These are phyloP conservation scores for Gamarada debralockiae DNA, from an alignment of 495 filamentous ascomycete genomes.

Conservation along the genomic window DNA sequence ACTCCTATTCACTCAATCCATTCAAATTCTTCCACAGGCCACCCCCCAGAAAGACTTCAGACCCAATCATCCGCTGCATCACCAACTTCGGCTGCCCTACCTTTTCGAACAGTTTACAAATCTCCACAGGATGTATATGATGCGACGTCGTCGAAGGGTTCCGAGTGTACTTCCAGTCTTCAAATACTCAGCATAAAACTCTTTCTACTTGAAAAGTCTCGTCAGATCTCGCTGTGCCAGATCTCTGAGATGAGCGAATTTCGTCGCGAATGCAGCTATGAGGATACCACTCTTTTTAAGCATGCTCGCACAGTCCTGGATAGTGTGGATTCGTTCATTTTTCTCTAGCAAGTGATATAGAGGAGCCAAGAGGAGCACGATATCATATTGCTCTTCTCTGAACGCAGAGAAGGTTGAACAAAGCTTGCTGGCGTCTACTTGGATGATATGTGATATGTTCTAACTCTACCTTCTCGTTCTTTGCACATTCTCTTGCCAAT, in stretches of 20 bases:
- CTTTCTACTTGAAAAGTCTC: neutral
- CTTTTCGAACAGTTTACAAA: neutral
- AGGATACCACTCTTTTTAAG: neutral
- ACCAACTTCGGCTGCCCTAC: neutral
- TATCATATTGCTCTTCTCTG: neutral
- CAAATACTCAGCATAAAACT: neutral
- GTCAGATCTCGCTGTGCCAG: neutral
- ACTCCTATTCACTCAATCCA: neutral
- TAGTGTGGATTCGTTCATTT: neutral
- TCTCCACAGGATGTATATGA: neutral
- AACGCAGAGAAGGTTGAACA: neutral
- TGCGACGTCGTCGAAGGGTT: neutral
- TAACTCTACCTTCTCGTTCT: neutral
- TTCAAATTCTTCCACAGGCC: neutral
- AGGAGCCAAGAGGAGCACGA: neutral
- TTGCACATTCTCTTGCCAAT: neutral
- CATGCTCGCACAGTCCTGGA: neutral
- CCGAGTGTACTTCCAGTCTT: neutral
- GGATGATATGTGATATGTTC: neutral
- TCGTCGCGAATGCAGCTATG: neutral
- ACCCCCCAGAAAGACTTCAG: neutral
- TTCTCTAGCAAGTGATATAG: neutral
- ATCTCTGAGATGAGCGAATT: neutral
- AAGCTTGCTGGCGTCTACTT: neutral
- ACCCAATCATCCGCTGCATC: neutral